These are phyloP conservation scores for Babesia ovata DNA, from an alignment of 169 alveolate genomes.

Conservation along the genomic window DNA sequence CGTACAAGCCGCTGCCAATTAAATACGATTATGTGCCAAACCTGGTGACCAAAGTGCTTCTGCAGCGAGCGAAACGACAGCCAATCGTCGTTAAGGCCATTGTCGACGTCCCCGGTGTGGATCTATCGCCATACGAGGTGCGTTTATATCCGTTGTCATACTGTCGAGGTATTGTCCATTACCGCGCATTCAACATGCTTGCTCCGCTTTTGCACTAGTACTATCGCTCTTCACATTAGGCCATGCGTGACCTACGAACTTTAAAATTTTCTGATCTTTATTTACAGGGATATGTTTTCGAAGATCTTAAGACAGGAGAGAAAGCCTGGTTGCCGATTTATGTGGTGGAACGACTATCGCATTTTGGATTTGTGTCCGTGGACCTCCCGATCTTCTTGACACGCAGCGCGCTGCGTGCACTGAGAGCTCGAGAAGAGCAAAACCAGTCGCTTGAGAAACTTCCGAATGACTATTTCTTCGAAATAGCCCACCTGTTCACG, in stretches of 20 bases:
- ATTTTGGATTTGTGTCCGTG: slow-evolving; percentile 71
- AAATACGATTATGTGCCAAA: slow-evolving; percentile 58
- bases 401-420: slow-evolving; percentile 44
- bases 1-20: slow-evolving; percentile 20
- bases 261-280: too few species aligned
- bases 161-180: neutral
- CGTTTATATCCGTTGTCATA: neutral
- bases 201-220: neutral
- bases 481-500: slow-evolving; percentile 55
- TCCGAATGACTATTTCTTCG: slow-evolving; percentile 64
- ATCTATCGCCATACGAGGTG: slow-evolving; percentile 65
- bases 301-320: slow-evolving; percentile 76
- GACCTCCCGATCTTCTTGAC: slow-evolving; percentile 75
- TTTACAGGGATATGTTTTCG: slow-evolving; percentile 68
- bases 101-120: slow-evolving; percentile 74
- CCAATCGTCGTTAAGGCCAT: slow-evolving; percentile 74
- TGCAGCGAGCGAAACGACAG: slow-evolving; percentile 70
- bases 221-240: neutral
- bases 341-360: slow-evolving; percentile 73
- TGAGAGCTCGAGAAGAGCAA: slow-evolving; percentile 34
- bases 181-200: neutral
- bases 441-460: slow-evolving; percentile 37
- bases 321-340: slow-evolving; percentile 79
- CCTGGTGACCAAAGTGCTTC: slow-evolving; percentile 35
- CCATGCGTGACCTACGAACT: too few species aligned